A percentile compares a stretch with the other conserved stretches of the same genome.
Conservation (phyloP, 495 filamentous ascomycete genomes). For the Hypomontagnella submonticulosa region DNA sequence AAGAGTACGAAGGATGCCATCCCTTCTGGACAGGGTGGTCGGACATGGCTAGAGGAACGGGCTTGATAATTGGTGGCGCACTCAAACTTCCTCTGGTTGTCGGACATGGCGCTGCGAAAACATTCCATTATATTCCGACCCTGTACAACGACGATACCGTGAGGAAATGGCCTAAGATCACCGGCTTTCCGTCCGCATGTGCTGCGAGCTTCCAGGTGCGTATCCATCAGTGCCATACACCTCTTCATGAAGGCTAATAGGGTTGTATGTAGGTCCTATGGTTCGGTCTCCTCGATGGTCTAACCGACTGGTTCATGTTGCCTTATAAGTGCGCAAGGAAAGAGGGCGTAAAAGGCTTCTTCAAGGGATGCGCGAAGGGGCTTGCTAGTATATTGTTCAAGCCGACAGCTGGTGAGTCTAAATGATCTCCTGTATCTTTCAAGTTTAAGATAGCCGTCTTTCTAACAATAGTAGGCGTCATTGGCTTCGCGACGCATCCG, state of each 20-base stretch:
- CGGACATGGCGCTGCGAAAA: slow-evolving; percentile 68
- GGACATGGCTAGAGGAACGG: slow-evolving; percentile 53
- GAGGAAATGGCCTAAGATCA: slow-evolving; percentile 66
- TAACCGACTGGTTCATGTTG: slow-evolving; percentile 58
- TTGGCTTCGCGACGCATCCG: slow-evolving; percentile 64
- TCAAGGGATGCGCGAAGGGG: slow-evolving; percentile 67
- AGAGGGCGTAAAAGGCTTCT: slow-evolving; percentile 62
- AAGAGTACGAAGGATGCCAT: slow-evolving; percentile 31
- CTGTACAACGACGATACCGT: slow-evolving; percentile 74
- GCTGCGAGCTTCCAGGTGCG: slow-evolving; percentile 61
- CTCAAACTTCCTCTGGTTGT: slow-evolving; percentile 71
- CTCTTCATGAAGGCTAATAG: neutral
- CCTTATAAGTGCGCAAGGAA: slow-evolving; percentile 63
- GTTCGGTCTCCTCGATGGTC: slow-evolving; percentile 64
- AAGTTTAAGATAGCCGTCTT: slow-evolving; percentile 8
- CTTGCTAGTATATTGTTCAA: slow-evolving; percentile 66
- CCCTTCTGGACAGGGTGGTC: slow-evolving; percentile 36
- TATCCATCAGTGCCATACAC: too few relatives aligned
- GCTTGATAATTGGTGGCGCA: slow-evolving; percentile 60
- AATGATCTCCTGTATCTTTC: neutral
- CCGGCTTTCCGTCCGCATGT: slow-evolving; percentile 66
- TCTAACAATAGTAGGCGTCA: slow-evolving; percentile 44
- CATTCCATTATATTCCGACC: slow-evolving; percentile 75
- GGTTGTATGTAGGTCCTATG: slow-evolving; percentile 45
- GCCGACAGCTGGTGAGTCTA: slow-evolving; percentile 59